A percentile compares a stretch with the other conserved stretches of the same genome.
Conservation (phyloP, 2,329 filamentous ascomycete genomes). For the Coleophoma eucalyptorum region DNA sequence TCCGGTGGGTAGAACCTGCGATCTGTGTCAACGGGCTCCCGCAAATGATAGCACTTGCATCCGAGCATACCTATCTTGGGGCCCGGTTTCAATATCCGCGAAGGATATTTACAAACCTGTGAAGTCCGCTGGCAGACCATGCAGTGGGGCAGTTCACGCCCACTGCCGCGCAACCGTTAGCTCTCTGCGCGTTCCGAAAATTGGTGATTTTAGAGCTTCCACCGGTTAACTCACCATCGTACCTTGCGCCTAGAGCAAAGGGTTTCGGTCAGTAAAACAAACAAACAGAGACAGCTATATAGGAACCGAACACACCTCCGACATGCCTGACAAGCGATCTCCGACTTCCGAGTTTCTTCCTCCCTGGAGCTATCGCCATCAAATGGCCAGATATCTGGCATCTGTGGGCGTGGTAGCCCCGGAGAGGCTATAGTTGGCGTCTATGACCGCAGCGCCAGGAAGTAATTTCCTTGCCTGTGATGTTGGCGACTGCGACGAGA, state of each 20-base stretch:
- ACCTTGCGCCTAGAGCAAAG: neutral
- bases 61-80: neutral
- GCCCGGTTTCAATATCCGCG: neutral
- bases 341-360: neutral
- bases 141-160: neutral
- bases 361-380: neutral
- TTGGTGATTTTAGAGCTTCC: neutral
- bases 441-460: too few species aligned
- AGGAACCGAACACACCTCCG: neutral
- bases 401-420: too few species aligned
- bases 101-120: neutral
- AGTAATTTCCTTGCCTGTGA: too few species aligned
- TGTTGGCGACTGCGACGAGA: too few species aligned
- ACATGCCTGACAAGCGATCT: neutral
- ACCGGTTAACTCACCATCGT: neutral
- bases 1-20: neutral
- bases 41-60: too few species aligned
- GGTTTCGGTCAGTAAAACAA: neutral
- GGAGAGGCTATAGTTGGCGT: too few species aligned
- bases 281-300: neutral
- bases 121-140: neutral
- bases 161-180: neutral
- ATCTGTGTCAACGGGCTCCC: neutral
- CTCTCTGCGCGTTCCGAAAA: too few species aligned
- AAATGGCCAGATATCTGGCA: too few species aligned